A percentile compares a stretch with the other conserved stretches of the same genome.
These are phyloP conservation scores for Nemania serpens DNA, from an alignment of 2,329 filamentous ascomycete species.

Conservation along the genomic window DNA sequence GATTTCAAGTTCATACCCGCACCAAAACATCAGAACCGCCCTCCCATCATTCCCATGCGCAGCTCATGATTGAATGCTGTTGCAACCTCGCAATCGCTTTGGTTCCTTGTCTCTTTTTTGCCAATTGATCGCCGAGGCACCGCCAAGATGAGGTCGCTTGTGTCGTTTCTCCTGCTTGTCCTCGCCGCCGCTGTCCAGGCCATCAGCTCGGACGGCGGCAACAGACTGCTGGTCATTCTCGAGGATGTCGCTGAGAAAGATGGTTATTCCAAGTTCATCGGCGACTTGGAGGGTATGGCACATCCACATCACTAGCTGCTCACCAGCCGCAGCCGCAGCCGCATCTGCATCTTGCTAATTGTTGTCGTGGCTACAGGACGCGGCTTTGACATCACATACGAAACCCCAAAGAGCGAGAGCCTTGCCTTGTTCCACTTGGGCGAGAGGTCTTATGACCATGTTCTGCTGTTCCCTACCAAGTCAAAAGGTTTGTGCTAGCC, in stretches of 20 bases:
- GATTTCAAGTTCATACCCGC: constrained; percentile 10
- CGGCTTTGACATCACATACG: constrained; percentile 79
- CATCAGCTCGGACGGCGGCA: constrained; percentile 79
- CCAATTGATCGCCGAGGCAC: constrained; percentile 26
- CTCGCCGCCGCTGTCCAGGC: constrained; percentile 72
- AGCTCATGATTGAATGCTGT: constrained; percentile 28
- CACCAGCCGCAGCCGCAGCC: background rate
- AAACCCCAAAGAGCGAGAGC: constrained; percentile 79
- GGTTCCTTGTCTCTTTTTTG: constrained; percentile 12
- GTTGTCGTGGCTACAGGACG: constrained; percentile 61
- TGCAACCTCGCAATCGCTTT: constrained; percentile 23
- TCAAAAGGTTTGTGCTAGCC: constrained; percentile 73
- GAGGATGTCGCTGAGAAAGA: constrained; percentile 82
- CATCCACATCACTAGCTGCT: background rate
- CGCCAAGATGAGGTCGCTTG: constrained; percentile 72
- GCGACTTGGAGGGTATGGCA: constrained; percentile 68
- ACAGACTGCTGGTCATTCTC: constrained; percentile 81
- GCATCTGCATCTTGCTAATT: background rate
- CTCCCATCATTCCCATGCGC: constrained; percentile 32
- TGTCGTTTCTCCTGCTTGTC: constrained; percentile 71
- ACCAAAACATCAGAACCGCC: background rate
- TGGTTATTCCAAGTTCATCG: constrained; percentile 80
- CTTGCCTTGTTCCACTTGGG: constrained; percentile 83
- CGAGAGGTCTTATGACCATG: constrained; percentile 87
- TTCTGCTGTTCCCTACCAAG: constrained; percentile 86